A percentile compares a stretch with the other conserved stretches of the same genome.
These are phyloP conservation scores for Exophiala xenobiotica DNA, from an alignment of 2,329 filamentous ascomycete genomes.

Conservation along the genomic window DNA sequence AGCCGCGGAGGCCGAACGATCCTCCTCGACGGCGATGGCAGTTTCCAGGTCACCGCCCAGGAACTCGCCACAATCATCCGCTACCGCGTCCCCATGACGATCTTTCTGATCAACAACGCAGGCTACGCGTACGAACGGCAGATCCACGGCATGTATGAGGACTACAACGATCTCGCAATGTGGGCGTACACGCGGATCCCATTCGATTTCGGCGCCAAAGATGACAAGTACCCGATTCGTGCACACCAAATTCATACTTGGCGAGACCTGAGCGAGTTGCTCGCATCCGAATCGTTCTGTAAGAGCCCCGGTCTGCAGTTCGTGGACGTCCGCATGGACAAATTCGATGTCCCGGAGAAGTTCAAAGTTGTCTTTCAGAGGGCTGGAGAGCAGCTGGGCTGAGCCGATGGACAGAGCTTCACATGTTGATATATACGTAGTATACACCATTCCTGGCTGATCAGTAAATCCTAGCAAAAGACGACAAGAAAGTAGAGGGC, in stretches of 20 bases:
- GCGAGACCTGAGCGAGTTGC: constrained; percentile 64
- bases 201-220: constrained; percentile 63
- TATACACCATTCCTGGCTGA: too few species aligned
- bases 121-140: constrained; percentile 87
- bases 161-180: constrained; percentile 75
- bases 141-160: constrained; percentile 78
- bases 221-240: constrained; percentile 11
- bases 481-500: too few species aligned
- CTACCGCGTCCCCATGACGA: constrained; percentile 70
- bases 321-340: constrained; percentile 79
- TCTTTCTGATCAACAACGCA: constrained; percentile 84
- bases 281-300: constrained; percentile 63
- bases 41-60: constrained; percentile 79
- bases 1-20: constrained; percentile 61
- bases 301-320: constrained; percentile 60
- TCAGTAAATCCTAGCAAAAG: too few species aligned
- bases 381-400: constrained; percentile 21
- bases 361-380: constrained; percentile 18
- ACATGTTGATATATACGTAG: too few species aligned
- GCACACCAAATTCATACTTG: constrained; percentile 65
- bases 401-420: too few species aligned
- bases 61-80: constrained; percentile 78
- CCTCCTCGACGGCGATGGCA: constrained; percentile 85
- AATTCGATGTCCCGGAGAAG: constrained; percentile 67
- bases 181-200: constrained; percentile 74